These are phyloP conservation scores for Fusarium praegraminearum DNA, from an alignment of 2,329 filamentous ascomycete species.

Conservation along the genomic window DNA sequence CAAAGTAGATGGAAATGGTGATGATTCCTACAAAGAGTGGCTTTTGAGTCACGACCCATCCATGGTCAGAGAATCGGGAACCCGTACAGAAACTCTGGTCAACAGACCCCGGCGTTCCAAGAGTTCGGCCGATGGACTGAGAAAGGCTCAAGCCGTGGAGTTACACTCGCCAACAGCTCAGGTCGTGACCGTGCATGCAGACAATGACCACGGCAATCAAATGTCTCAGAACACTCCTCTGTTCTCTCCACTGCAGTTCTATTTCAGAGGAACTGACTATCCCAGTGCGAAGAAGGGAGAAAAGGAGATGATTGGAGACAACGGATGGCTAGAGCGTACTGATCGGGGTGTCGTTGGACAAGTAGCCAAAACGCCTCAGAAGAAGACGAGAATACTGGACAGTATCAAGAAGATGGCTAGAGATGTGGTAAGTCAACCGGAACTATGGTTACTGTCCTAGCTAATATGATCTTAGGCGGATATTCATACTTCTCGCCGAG, in stretches of 20 bases:
- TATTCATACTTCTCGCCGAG: slow-evolving; percentile 51
- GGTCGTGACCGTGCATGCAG: slow-evolving; percentile 14
- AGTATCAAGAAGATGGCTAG: slow-evolving; percentile 66
- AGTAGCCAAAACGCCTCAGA: slow-evolving; percentile 49
- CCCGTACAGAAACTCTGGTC: slow-evolving; percentile 25
- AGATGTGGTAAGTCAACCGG: slow-evolving; percentile 59
- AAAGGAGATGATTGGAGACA: slow-evolving; percentile 66
- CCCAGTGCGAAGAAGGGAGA: slow-evolving; percentile 56
- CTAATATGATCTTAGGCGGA: slow-evolving; percentile 52
- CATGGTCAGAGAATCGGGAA: slow-evolving; percentile 29
- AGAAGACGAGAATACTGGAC: slow-evolving; percentile 59
- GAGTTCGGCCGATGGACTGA: slow-evolving; percentile 46
- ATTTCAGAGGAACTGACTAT: slow-evolving; percentile 56
- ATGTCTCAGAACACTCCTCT: slow-evolving; percentile 38
- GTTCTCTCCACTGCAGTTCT: slow-evolving; percentile 59
- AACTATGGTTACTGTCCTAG: not conserved
- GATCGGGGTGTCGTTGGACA: slow-evolving; percentile 39
- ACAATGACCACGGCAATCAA: slow-evolving; percentile 12
- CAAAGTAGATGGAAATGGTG: slow-evolving; percentile 34
- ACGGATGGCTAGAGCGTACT: slow-evolving; percentile 68
- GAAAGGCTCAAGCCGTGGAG: slow-evolving; percentile 25
- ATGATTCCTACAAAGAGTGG: slow-evolving; percentile 48
- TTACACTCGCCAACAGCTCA: slow-evolving; percentile 31
- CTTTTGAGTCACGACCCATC: slow-evolving; percentile 38
- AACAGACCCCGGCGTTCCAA: slow-evolving; percentile 48